Conservation (phyloP, 2,329 filamentous ascomycete species). For the Alternaria brassicae region DNA sequence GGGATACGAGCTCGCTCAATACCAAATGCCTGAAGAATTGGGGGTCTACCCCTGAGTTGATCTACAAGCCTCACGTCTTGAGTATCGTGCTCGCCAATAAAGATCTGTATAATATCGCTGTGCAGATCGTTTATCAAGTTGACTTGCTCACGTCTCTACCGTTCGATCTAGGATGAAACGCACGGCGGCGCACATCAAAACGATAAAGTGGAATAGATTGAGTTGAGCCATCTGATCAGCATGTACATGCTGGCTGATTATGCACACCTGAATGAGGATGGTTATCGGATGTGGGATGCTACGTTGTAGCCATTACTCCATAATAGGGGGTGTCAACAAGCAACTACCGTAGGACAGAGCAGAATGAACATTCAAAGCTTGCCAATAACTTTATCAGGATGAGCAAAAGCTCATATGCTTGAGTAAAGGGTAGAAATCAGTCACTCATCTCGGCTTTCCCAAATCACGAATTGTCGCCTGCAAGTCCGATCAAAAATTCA, state of each 20-base stretch:
- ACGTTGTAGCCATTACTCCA: conserved; percentile 15
- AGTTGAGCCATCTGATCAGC: conserved; percentile 8
- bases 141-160: not conserved
- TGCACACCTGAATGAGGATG: conserved; percentile 24
- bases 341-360: no score
- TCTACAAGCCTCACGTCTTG: not conserved
- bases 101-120: not conserved
- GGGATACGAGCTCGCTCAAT: not conserved
- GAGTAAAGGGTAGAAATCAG: not conserved
- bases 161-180: not conserved
- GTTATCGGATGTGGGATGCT: conserved; percentile 18
- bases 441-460: not conserved
- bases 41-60: not conserved
- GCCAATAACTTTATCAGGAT: no score
- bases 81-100: not conserved
- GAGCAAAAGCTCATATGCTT: not conserved
- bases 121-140: not conserved
- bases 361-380: no score
- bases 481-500: not conserved
- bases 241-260: conserved; percentile 21
- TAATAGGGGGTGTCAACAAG: no score
- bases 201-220: conserved; percentile 17
- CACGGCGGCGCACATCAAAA: not conserved
- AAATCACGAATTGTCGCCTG: not conserved
- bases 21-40: not conserved